phyloP scores from a whole-genome alignment of 768 basidiomycete species.

The Lyophyllum decastes region DNA sequence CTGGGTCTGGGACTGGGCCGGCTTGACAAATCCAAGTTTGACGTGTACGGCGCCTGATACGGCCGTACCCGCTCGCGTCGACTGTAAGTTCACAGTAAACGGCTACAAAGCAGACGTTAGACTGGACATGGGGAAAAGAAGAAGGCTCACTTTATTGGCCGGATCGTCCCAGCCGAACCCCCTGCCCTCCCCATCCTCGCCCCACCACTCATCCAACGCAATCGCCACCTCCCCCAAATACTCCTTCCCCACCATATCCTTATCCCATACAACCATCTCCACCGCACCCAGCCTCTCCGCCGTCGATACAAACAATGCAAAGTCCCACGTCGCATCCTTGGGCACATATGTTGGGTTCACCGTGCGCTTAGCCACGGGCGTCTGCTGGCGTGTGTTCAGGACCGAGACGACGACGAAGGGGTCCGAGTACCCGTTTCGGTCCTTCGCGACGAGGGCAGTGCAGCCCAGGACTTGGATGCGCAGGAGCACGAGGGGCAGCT shows the following conservation, averaged over 20 bases:
- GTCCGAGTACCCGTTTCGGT: slow-evolving; percentile 71
- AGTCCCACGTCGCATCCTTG: slow-evolving; percentile 85
- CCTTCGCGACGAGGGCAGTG: slow-evolving; percentile 59
- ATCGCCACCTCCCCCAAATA: slow-evolving; percentile 89
- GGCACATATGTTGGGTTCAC: slow-evolving; percentile 65
- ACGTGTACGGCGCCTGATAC: slow-evolving; percentile 42
- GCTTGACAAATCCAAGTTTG: slow-evolving; percentile 49
- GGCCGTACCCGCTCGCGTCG: slow-evolving; percentile 40
- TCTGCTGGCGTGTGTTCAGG: slow-evolving; percentile 60
- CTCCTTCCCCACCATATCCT: slow-evolving; percentile 86
- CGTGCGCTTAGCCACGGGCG: slow-evolving; percentile 74
- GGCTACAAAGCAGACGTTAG: too few species aligned
- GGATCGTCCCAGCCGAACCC: slow-evolving; percentile 57
- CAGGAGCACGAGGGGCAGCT: slow-evolving; percentile 59
- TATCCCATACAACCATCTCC: slow-evolving; percentile 93
- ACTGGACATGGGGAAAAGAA: too few species aligned
- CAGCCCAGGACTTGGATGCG: slow-evolving; percentile 71
- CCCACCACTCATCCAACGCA: slow-evolving; percentile 79
- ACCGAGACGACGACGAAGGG: slow-evolving; percentile 68
- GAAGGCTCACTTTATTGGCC: slow-evolving; percentile 62
- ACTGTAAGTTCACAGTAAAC: slow-evolving; percentile 34
- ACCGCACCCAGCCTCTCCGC: slow-evolving; percentile 72
- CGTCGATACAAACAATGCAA: slow-evolving; percentile 78
- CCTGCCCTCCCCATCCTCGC: slow-evolving; percentile 25
- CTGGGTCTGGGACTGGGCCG: slow-evolving; percentile 41